A percentile compares a stretch with the other conserved stretches of the same genome.
These are phyloP conservation scores for Yamadazyma pseudoaaseri DNA, from an alignment of 1,139 yeast species.

Conservation along the genomic window DNA sequence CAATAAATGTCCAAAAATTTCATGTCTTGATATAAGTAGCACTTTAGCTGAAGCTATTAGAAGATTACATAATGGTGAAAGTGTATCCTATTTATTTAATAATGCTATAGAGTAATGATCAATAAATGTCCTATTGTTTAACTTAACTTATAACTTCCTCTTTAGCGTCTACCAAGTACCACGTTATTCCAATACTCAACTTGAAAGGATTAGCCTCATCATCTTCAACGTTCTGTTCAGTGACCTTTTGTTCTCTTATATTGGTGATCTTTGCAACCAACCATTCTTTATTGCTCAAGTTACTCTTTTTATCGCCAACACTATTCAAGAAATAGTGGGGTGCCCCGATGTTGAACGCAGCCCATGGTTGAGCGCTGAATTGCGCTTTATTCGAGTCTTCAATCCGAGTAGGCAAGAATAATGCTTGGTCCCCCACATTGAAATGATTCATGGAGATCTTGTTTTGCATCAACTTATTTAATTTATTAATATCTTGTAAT, in stretches of 20 bases:
- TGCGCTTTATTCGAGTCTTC: constrained; percentile 31
- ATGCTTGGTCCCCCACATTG: constrained; percentile 68
- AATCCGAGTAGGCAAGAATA: constrained; percentile 74
- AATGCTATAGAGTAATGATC: constrained; percentile 42
- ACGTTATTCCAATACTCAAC: constrained; percentile 45
- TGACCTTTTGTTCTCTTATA: constrained; percentile 49
- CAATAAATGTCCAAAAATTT: constrained; percentile 68
- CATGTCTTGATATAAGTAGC: constrained; percentile 81
- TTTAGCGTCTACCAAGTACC: constrained; percentile 51
- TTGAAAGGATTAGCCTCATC: constrained; percentile 45
- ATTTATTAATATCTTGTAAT: constrained; percentile 40
- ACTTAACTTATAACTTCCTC: constrained; percentile 19
- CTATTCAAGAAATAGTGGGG: constrained; percentile 70
- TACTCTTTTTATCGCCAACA: constrained; percentile 12
- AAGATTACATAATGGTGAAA: constrained; percentile 95
- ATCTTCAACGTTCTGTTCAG: constrained; percentile 31
- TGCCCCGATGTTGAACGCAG: constrained; percentile 79
- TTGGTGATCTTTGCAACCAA: constrained; percentile 60
- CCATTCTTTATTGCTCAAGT: constrained; percentile 57
- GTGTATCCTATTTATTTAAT: constrained; percentile 85
- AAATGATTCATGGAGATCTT: constrained; percentile 69
- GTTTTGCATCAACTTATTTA: constrained; percentile 36
- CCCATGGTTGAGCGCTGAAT: constrained; percentile 62
- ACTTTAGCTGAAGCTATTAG: constrained; percentile 96
- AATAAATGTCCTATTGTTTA: background rate